Percentiles rank a stretch among this genome's conserved stretches.
Evolutionary conservation across 2,329 filamentous ascomycete species (phyloP).

Genomic region (Blastomyces parvus): DNA sequence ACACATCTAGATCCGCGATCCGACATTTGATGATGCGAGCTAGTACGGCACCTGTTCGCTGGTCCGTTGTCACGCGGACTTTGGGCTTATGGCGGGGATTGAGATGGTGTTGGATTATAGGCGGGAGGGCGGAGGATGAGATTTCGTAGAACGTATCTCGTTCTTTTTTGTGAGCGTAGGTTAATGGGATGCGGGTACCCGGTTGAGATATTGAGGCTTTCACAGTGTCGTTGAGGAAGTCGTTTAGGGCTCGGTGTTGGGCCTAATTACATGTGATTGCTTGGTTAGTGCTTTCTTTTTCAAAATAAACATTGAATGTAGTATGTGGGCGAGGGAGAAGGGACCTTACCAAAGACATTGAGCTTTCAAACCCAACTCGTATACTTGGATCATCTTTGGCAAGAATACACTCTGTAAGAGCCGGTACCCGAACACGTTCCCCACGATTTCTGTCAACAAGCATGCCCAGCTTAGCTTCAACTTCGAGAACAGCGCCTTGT

Average conservation of each 20-base stretch:
- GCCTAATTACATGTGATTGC: constrained; percentile 37
- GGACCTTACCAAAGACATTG: constrained; percentile 70
- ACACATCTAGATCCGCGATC: constrained; percentile 79
- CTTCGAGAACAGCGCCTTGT: constrained; percentile 68
- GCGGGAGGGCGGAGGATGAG: constrained; percentile 53
- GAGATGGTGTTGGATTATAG: constrained; percentile 53
- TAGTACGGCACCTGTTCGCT: constrained; percentile 58
- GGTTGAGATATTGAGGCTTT: constrained; percentile 40
- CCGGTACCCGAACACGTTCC: constrained; percentile 56
- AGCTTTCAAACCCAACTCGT: constrained; percentile 66
- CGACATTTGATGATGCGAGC: constrained; percentile 85
- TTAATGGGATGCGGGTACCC: constrained; percentile 40
- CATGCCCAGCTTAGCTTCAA: constrained; percentile 86
- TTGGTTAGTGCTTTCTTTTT: constrained; percentile 15
- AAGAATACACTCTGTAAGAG: constrained; percentile 63
- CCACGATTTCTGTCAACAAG: constrained; percentile 65
- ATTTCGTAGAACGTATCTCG: constrained; percentile 77
- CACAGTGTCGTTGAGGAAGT: constrained; percentile 66
- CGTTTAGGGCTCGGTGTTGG: constrained; percentile 76
- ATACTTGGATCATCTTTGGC: constrained; percentile 43
- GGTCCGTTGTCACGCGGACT: constrained; percentile 67
- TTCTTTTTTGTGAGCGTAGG: constrained; percentile 75
- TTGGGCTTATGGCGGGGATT: constrained; percentile 50
- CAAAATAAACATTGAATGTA: background rate
- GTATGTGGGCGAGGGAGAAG: background rate